Evolutionary conservation across 352 stramenopile genomes (phyloP), one percentile per base, ranked within the genome.

Genomic region (Globisporangium spiculum): DNA sequence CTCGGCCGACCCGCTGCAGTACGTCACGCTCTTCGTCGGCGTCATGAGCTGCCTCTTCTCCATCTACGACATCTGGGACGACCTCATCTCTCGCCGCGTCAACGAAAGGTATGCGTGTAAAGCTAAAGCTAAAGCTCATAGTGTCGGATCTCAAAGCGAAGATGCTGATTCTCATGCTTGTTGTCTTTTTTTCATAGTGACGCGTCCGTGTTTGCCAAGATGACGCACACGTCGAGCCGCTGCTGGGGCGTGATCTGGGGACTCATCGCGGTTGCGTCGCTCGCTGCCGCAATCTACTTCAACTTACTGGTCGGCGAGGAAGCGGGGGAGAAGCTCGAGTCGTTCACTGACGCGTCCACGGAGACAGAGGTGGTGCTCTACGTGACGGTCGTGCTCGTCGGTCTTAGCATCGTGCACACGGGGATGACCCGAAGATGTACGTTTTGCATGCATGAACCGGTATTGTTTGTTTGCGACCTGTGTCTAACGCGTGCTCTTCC

Each of bases 41-140:
- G 88, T 95, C 79, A 97, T 97, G 90, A 96, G 87, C 80, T 94
- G 90, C 63, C 83, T 95, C 64, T 97, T 96, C 72, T 94, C 88
- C 27, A 88, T 97, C 66, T 97, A 97, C 71, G 90, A 97, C 72
- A 96, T 96, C 59, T 96, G 86, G 80, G 90, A 97, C 74, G 90
- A 97, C 68, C 84, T 97, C 71, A 96, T 97, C 76, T 92, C 86
- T 46, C 87, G 90, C 24, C 84, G 90, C 44, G 80, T 96, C 20
- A 94, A 96, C 68, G 87, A 94, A 57, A 96, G 77, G 76, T 83
- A 26, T 24, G 32, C 12, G 4, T 55, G 4, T 44, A 46, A 56
- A 55, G 10, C n/a, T 62, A 26, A 46, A 46, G 2, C 38, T 46
- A 14, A 20, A 1, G n/a, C 18, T 22, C 18, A 22, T 16, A 38